phyloP scores from a whole-genome alignment of 1,284 basidiomycete species.

The Pseudozyma thailandica region DNA sequence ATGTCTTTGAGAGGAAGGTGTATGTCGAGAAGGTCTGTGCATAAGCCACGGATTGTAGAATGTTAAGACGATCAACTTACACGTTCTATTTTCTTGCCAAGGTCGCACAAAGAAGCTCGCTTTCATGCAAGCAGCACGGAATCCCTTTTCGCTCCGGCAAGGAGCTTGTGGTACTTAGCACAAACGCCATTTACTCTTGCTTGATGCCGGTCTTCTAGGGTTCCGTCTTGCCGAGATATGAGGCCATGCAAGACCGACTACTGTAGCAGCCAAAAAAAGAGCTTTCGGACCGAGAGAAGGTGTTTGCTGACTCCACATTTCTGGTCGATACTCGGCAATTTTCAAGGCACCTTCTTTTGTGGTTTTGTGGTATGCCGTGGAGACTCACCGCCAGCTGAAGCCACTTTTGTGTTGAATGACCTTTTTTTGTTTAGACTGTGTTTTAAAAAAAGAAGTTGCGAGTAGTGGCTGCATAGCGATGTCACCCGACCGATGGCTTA shows the following conservation, averaged over 20 bases:
- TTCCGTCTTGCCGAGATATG: no score
- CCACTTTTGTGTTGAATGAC: no score
- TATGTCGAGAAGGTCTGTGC: conserved; percentile 14
- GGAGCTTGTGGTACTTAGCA: no score
- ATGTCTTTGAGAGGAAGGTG: no score
- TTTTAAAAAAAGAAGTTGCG: neutral
- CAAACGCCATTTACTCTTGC: no score
- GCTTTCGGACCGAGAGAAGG: conserved; percentile 4
- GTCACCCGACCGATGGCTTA: conserved; percentile 16
- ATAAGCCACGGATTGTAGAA: neutral
- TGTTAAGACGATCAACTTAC: neutral
- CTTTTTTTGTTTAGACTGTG: neutral
- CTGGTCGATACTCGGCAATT: conserved; percentile 4
- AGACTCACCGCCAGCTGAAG: neutral
- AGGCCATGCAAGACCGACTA: no score
- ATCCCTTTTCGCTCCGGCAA: neutral
- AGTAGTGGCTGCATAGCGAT: conserved; percentile 21
- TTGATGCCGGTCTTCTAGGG: no score
- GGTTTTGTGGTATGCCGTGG: no score
- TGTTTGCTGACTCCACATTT: conserved; percentile 4
- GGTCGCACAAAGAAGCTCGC: neutral
- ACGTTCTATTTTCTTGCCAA: neutral
- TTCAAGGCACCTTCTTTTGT: no score
- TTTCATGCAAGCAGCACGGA: neutral
- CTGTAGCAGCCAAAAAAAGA: no score